These are phyloP conservation scores for Thelonectria olida DNA, from an alignment of 2,329 filamentous ascomycete species.

Conservation along the genomic window DNA sequence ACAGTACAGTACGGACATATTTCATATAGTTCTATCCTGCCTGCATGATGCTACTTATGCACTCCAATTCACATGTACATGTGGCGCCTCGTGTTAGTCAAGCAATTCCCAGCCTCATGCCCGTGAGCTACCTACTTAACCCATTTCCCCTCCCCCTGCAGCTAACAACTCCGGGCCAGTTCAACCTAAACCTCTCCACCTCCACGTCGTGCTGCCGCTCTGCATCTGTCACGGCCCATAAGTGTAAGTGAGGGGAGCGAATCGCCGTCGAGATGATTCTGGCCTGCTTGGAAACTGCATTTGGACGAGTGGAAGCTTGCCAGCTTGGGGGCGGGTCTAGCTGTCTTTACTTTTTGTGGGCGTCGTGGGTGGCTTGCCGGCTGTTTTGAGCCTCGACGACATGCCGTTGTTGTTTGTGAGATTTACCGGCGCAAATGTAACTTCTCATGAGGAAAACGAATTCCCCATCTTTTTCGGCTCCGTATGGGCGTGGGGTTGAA, in stretches of 20 bases:
- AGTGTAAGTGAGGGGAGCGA: neutral
- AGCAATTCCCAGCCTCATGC: constrained; percentile 25
- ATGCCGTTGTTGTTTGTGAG: neutral
- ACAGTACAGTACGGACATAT: too few relatives aligned
- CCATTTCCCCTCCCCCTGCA: too few relatives aligned
- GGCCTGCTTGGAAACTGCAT: constrained; percentile 10
- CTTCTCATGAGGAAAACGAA: too few relatives aligned
- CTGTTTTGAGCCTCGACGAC: neutral
- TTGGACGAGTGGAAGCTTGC: neutral
- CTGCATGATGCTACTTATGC: too few relatives aligned
- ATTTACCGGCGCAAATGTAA: neutral
- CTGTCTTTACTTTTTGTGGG: neutral
- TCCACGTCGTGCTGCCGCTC: neutral
- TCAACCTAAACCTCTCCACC: neutral
- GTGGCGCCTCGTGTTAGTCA: constrained; percentile 31
- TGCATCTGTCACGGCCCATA: neutral
- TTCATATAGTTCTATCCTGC: too few relatives aligned
- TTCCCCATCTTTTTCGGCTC: too few relatives aligned
- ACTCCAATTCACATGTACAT: neutral
- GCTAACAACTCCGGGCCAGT: neutral
- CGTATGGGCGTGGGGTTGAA: too few relatives aligned
- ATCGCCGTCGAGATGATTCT: constrained; percentile 1
- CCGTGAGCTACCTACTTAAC: too few relatives aligned
- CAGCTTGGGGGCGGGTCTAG: constrained; percentile 16
- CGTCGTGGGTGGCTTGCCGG: neutral